Conservation (phyloP, 352 stramenopile species). For the Phytophthora brassicae region DNA sequence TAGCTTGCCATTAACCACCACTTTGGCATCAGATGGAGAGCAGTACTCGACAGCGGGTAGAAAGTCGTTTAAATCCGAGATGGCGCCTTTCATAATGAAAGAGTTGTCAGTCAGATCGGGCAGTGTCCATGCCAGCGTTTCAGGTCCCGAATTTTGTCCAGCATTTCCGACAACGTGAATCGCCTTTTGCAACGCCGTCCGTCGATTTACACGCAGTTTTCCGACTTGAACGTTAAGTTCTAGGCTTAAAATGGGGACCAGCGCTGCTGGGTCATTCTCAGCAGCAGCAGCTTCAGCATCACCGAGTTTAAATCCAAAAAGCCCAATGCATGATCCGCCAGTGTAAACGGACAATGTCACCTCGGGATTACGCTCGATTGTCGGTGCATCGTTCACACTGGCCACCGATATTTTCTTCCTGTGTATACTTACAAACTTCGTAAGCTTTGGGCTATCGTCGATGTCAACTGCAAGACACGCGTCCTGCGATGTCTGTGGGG, state of each 20-base stretch:
- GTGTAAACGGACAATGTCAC: slow-evolving; percentile 4
- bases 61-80: slow-evolving; percentile 24
- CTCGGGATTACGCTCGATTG: not conserved
- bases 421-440: slow-evolving; percentile 10
- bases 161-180: slow-evolving; percentile 9
- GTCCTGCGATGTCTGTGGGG: not conserved
- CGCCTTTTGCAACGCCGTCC: slow-evolving; percentile 4
- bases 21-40: slow-evolving; percentile 6
- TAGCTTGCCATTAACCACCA: slow-evolving; percentile 7
- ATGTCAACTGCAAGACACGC: slow-evolving; percentile 7
- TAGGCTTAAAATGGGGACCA: slow-evolving; percentile 21
- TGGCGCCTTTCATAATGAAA: slow-evolving; percentile 14
- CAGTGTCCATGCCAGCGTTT: slow-evolving; percentile 11
- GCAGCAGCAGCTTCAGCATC: slow-evolving; percentile 20
- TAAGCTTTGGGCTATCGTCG: not conserved
- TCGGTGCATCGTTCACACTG: slow-evolving; percentile 27
- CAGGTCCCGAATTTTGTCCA: not conserved
- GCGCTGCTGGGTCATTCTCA: slow-evolving; percentile 1
- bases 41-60: slow-evolving; percentile 30
- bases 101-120: slow-evolving; percentile 14
- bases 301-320: slow-evolving; percentile 18
- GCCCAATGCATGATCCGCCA: slow-evolving; percentile 5
- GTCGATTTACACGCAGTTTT: slow-evolving; percentile 15
- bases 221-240: slow-evolving; percentile 6
- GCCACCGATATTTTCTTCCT: slow-evolving; percentile 24